Percentiles rank a stretch among this genome's conserved stretches.
These are phyloP conservation scores for Sarocladium kiliense DNA, from an alignment of 2,329 filamentous ascomycete species.

Conservation along the genomic window DNA sequence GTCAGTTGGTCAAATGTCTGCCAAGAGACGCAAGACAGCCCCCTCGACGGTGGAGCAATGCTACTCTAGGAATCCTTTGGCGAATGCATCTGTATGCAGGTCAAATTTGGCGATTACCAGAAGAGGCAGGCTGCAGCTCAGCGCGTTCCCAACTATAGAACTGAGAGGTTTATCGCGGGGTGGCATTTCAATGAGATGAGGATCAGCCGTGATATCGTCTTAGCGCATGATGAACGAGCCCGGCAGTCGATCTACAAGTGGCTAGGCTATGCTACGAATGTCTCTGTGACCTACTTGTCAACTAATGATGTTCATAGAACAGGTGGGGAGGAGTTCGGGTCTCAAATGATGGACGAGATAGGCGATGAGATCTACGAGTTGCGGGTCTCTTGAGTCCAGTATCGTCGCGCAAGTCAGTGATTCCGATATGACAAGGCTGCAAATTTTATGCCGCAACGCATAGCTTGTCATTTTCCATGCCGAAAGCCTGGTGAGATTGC, in stretches of 20 bases:
- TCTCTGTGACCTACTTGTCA: neutral
- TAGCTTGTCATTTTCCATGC: neutral
- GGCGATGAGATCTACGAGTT: neutral
- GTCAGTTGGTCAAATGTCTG: neutral
- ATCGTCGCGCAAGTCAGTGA: no score
- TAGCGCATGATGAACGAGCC: neutral
- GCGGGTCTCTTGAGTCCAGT: no score
- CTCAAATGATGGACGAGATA: neutral
- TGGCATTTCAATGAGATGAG: neutral
- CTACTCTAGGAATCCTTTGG: neutral
- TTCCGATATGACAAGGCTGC: neutral
- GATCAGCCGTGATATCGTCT: neutral
- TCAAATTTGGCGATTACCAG: neutral
- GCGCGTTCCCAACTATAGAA: neutral
- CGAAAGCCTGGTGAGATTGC: no score
- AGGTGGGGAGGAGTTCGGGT: neutral
- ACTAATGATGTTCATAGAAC: neutral
- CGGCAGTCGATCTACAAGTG: neutral
- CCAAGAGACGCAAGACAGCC: neutral
- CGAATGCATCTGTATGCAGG: neutral
- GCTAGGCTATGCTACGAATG: neutral
- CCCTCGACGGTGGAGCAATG: neutral
- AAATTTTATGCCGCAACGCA: neutral
- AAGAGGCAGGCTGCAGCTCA: neutral
- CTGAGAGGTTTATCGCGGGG: neutral